Base-by-base conservation (phyloP, 2,329 filamentous ascomycete genomes). In the Verticillium tricorpus region DNA sequence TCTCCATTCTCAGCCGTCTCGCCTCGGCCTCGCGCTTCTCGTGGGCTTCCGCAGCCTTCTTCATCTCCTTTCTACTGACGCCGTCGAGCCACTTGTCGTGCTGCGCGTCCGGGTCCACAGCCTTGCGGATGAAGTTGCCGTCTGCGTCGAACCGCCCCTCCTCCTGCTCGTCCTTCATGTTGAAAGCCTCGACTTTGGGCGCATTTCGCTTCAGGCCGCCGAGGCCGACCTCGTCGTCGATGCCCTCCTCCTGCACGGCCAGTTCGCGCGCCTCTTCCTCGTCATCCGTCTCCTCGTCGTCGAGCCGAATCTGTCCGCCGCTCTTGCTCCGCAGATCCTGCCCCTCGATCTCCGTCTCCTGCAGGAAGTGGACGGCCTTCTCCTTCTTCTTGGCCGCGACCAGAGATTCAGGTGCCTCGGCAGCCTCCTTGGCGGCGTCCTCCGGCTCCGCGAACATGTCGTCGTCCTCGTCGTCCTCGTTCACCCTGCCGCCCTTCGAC, bases 61-160 rank as follows among this genome's bases (percentile, higher is more conserved):
- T 91, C 82, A 98, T 96, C 62, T 97, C 93, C 74, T 94, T 96
- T 74, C 96, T 97, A 67, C 90, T 95, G 22, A 97, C 80, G 0
- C 95, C 95, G 55, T 97, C 91, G 22, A 99, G 78, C 95, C 95
- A 99, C 35, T 85, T 85, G 77, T 99, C 95, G 74, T 99, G 93
- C 28, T 91, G 86, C 0, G 93, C 92, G 68, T 98, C 93, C 0
- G 92, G 92, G 69, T 99, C 95, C 9, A 79, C 85, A 0, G 93
- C 93, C 74, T 96, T 96, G 61, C 95, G 87, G 55, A 99, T 87
- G 73, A 88, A 99, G 74, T 98, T 99, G 11, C 94, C 94, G 1
- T 88, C 80, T 68, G 95, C 90, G 72, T 99, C 95, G 70, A 97
- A 99, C 12, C 88, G 85, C 1, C 95, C 95, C 68, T 98, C 94